phyloP scores from a whole-genome alignment of 345 rosid species.

The Salix dunnii region DNA sequence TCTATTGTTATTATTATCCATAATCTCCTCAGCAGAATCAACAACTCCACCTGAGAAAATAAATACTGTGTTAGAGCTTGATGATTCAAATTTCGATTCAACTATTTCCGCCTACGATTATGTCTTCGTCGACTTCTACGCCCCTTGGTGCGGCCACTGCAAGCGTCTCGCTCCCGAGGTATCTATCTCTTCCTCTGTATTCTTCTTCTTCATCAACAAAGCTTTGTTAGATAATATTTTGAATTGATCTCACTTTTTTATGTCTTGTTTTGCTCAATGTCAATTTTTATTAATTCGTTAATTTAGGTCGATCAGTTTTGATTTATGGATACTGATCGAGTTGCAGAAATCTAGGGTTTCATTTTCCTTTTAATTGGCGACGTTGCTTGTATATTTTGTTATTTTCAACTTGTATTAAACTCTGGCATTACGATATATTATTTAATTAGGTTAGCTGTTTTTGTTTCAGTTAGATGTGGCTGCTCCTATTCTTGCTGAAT shows the following conservation, averaged over 20 bases:
- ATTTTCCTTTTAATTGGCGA: not conserved
- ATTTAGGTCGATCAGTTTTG: not conserved
- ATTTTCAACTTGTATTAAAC: not conserved
- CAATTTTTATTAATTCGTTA: not conserved
- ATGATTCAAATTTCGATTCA: constrained; percentile 76
- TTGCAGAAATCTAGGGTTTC: not conserved
- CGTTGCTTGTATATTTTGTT: no score
- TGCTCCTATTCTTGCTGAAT: constrained; percentile 65
- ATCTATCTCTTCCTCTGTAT: not conserved
- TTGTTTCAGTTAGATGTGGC: constrained; percentile 77
- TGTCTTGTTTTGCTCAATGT: not conserved
- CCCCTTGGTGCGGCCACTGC: constrained; percentile 99
- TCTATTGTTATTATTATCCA: not conserved
- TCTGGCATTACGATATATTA: not conserved
- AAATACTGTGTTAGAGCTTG: constrained; percentile 70
- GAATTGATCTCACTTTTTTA: not conserved
- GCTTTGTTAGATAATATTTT: not conserved
- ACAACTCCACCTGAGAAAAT: constrained; percentile 1
- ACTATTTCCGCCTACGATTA: constrained; percentile 71
- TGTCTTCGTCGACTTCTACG: constrained; percentile 83
- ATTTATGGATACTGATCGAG: not conserved
- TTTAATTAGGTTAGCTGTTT: not conserved
- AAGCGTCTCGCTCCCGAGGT: constrained; percentile 92
- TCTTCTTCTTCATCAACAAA: not conserved
- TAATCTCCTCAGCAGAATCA: not conserved